Conservation (phyloP, 305 asterid genomes). For the Andrographis paniculata region DNA sequence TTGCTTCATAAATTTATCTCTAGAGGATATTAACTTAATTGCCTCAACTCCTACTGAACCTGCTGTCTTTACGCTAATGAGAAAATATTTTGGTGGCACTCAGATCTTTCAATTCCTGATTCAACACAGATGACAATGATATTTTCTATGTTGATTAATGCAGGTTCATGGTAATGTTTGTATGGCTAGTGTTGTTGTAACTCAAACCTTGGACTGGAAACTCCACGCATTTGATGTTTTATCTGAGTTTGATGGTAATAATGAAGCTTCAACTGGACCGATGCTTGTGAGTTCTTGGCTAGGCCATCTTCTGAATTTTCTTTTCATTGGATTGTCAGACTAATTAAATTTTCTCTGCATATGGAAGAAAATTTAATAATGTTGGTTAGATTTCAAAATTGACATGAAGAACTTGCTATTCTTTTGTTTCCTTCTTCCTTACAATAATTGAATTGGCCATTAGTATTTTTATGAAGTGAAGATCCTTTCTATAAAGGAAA, state of each 20-base stretch:
- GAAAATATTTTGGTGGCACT: conserved; percentile 6
- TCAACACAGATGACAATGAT: conserved; percentile 11
- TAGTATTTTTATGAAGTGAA: no score
- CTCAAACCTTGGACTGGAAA: conserved; percentile 97
- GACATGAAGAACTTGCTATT: conserved; percentile 5
- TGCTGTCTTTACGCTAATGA: conserved; percentile 15
- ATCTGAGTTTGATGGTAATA: conserved; percentile 92
- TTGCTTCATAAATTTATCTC: no score
- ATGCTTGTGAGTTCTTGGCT: conserved; percentile 68
- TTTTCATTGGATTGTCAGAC: conserved; percentile 10
- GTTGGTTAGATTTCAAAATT: conserved; percentile 8
- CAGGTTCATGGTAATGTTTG: conserved; percentile 99
- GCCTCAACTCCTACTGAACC: conserved; percentile 11
- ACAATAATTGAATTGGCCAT: no score
- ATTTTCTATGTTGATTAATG: conserved; percentile 23
- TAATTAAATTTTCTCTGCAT: conserved; percentile 15
- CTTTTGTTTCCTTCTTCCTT: background rate
- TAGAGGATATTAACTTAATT: conserved; percentile 14
- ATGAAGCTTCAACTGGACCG: conserved; percentile 74
- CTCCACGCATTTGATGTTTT: conserved; percentile 95
- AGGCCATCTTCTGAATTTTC: conserved; percentile 15
- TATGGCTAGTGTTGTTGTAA: conserved; percentile 92
- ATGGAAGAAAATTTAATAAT: conserved; percentile 1
- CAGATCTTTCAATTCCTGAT: conserved; percentile 4
- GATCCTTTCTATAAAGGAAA: no score